phyloP scores from a whole-genome alignment of 2,329 filamentous ascomycete genomes.

The Bipolaris bicolor region DNA sequence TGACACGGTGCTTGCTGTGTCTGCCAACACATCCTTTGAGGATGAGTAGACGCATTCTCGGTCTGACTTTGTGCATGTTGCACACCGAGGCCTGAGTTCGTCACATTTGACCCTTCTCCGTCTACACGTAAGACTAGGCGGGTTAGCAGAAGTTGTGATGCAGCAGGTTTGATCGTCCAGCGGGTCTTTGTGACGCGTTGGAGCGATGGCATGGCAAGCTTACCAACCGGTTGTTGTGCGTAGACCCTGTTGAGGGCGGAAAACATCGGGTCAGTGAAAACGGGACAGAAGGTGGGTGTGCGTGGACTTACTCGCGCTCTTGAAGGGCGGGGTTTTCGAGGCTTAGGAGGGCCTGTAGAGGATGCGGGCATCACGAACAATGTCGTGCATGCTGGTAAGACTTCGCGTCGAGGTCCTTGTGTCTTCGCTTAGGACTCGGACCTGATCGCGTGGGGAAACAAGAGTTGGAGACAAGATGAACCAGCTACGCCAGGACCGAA shows the following conservation, averaged over 20 bases:
- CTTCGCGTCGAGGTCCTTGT: slow-evolving; percentile 36
- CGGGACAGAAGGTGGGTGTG: neutral
- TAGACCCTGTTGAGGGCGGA: slow-evolving; percentile 37
- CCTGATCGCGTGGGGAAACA: slow-evolving; percentile 11
- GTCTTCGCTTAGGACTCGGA: slow-evolving; percentile 27
- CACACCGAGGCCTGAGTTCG: slow-evolving; percentile 54
- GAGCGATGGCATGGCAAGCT: slow-evolving; percentile 22
- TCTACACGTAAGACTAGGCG: slow-evolving; percentile 52
- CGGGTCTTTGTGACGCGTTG: neutral
- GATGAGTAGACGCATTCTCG: slow-evolving; percentile 52
- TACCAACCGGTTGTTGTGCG: slow-evolving; percentile 55
- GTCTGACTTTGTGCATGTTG: slow-evolving; percentile 53
- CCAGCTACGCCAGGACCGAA: slow-evolving; percentile 11
- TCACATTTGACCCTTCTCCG: slow-evolving; percentile 60
- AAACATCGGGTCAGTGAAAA: slow-evolving; percentile 3
- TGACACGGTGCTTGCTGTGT: slow-evolving; percentile 14
- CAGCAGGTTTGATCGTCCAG: neutral
- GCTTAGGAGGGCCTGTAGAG: slow-evolving; percentile 35
- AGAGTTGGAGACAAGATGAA: slow-evolving; percentile 6
- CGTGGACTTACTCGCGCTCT: slow-evolving; percentile 41
- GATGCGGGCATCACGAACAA: slow-evolving; percentile 34
- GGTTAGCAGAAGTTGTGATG: slow-evolving; percentile 16
- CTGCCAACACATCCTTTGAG: slow-evolving; percentile 14
- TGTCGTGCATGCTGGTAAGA: slow-evolving; percentile 30
- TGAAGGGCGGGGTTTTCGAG: slow-evolving; percentile 50